Evolutionary conservation across 371 early-diverging fungal genomes (phyloP).

Genomic region (Lichtheimia corymbifera): DNA sequence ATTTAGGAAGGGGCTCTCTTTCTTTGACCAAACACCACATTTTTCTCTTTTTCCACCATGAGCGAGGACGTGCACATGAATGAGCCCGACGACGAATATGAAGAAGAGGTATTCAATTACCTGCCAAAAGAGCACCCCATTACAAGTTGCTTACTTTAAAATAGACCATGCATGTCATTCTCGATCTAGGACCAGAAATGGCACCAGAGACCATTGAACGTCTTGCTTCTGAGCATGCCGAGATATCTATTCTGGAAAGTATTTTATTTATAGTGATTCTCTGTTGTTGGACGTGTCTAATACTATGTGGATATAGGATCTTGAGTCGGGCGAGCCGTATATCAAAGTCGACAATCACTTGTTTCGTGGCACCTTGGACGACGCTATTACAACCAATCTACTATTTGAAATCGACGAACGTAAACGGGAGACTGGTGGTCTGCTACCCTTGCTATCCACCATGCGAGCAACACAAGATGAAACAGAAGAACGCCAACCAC

Average conservation of each 20-base stretch:
- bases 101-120: background rate
- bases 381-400: background rate
- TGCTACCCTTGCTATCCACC: background rate
- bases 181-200: conserved; percentile 1
- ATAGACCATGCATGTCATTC: background rate
- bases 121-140: no score
- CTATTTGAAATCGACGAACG: background rate
- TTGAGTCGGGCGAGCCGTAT: background rate
- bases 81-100: background rate
- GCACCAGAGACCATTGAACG: background rate
- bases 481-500: background rate
- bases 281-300: no score
- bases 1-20: no score
- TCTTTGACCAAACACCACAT: no score
- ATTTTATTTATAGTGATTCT: background rate
- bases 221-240: background rate
- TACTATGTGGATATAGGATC: background rate
- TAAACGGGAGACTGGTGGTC: background rate
- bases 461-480: background rate
- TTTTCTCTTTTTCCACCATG: no score
- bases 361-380: conserved; percentile 5
- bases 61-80: background rate
- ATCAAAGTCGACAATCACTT: background rate
- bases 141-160: background rate
- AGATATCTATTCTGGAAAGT: background rate